Percentiles rank a stretch among this genome's conserved stretches.
phyloP scores from a whole-genome alignment of 1,284 basidiomycete species.

The Ganoderma lingzhi region DNA sequence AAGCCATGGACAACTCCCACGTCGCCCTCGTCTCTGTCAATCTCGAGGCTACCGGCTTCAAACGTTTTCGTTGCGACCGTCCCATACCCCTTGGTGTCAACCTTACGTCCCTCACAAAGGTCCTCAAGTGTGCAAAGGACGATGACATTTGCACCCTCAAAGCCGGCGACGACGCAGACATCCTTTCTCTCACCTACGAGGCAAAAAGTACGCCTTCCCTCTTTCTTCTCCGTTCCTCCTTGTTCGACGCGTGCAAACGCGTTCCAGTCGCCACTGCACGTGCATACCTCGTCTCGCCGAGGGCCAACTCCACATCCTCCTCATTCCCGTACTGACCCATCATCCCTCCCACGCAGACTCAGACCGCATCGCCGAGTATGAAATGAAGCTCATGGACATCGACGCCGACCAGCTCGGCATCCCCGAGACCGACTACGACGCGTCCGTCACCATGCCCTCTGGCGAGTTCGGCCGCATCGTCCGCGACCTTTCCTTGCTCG shows the following conservation, averaged over 20 bases:
- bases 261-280: neutral
- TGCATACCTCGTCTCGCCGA: neutral
- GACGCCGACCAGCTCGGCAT: constrained; percentile 96
- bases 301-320: neutral
- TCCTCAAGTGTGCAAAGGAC: constrained; percentile 97
- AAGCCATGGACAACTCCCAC: constrained; percentile 99
- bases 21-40: constrained; percentile 94
- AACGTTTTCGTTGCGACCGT: constrained; percentile 93
- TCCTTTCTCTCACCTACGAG: constrained; percentile 92
- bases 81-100: constrained; percentile 96
- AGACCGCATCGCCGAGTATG: constrained; percentile 97
- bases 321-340: neutral
- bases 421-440: constrained; percentile 99
- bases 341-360: constrained; percentile 61
- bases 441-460: constrained; percentile 89
- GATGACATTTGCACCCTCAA: constrained; percentile 94
- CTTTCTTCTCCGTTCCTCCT: neutral
- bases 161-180: constrained; percentile 92
- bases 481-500: constrained; percentile 90
- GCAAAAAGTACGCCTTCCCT: constrained; percentile 74
- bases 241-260: neutral
- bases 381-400: constrained; percentile 99
- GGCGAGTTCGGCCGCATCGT: constrained; percentile 93
- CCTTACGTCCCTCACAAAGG: constrained; percentile 91
- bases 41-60: constrained; percentile 82